Evolutionary conservation across 176 grass and related monocot species (phyloP).

Genomic region (Musa beccarii): DNA sequence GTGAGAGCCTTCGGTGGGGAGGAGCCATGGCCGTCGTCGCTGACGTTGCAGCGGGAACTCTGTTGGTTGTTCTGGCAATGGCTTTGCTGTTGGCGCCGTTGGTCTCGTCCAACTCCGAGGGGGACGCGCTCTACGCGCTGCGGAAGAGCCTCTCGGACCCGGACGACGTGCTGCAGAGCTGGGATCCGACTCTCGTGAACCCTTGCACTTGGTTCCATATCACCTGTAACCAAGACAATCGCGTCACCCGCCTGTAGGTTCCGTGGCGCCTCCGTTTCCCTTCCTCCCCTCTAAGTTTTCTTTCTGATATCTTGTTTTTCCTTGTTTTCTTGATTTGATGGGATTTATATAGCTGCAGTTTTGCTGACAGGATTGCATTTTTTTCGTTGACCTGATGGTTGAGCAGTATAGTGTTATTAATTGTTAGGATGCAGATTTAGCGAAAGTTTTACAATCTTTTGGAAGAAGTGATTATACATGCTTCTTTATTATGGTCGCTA

Average conservation of each 20-base stretch:
- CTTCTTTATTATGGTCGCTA: too few relatives aligned
- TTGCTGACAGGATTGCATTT: too few relatives aligned
- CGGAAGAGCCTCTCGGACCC: constrained; percentile 22
- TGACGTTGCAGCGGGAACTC: background rate
- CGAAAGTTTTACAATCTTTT: too few relatives aligned
- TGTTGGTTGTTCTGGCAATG: constrained; percentile 8
- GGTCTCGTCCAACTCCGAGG: constrained; percentile 39
- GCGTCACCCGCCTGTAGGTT: constrained; percentile 50
- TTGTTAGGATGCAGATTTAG: too few relatives aligned
- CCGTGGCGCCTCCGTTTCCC: background rate
- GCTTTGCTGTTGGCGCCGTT: constrained; percentile 9
- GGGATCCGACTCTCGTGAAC: constrained; percentile 22
- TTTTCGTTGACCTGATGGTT: too few relatives aligned
- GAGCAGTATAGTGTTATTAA: too few relatives aligned
- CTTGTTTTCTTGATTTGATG: background rate
- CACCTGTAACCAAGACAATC: constrained; percentile 37
- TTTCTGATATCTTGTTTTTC: background rate
- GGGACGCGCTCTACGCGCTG: constrained; percentile 52
- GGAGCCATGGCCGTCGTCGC: constrained; percentile 24
- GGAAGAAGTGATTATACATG: too few relatives aligned
- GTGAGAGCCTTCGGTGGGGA: background rate
- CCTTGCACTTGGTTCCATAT: constrained; percentile 25
- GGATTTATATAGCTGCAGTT: too few relatives aligned
- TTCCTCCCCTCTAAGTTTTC: background rate
- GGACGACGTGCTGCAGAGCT: constrained; percentile 11